phyloP scores from a whole-genome alignment of 228 moss, liverwort and hornwort species.

The Sphagnum magellanicum region DNA sequence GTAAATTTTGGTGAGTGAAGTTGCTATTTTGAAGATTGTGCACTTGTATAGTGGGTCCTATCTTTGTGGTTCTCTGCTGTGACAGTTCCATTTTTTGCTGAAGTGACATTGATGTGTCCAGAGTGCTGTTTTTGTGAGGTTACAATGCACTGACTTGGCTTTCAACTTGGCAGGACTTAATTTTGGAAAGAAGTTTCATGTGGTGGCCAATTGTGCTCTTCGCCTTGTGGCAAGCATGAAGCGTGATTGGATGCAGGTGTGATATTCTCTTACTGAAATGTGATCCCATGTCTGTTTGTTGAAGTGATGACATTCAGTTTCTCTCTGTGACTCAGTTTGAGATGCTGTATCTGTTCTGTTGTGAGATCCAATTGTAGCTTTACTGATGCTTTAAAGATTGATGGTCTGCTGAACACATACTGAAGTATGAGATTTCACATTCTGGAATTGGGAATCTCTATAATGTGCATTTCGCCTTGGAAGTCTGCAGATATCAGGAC shows the following conservation, averaged over 20 bases:
- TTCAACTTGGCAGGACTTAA: constrained; percentile 51
- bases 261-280: too few relatives aligned
- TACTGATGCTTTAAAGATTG: neutral
- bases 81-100: neutral
- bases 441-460: too few relatives aligned
- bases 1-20: too few relatives aligned
- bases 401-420: too few relatives aligned
- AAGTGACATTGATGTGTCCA: neutral
- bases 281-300: too few relatives aligned
- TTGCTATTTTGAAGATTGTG: too few relatives aligned
- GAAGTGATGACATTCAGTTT: too few relatives aligned
- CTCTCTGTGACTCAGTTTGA: neutral
- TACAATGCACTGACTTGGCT: neutral
- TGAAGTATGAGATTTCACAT: too few relatives aligned
- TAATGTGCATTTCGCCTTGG: too few relatives aligned
- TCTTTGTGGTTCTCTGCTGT: neutral
- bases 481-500: too few relatives aligned
- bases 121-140: neutral
- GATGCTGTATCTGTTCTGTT: neutral
- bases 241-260: constrained; percentile 99
- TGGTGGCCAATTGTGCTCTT: constrained; percentile 80
- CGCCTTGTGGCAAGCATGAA: constrained; percentile 99
- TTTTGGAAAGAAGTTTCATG: constrained; percentile 86
- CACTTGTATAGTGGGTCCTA: neutral
- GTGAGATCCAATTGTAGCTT: neutral